Evolutionary conservation across 176 grass and related monocot genomes (phyloP), one percentile per base, ranked within the genome.

Genomic region (Carex littledalei): DNA sequence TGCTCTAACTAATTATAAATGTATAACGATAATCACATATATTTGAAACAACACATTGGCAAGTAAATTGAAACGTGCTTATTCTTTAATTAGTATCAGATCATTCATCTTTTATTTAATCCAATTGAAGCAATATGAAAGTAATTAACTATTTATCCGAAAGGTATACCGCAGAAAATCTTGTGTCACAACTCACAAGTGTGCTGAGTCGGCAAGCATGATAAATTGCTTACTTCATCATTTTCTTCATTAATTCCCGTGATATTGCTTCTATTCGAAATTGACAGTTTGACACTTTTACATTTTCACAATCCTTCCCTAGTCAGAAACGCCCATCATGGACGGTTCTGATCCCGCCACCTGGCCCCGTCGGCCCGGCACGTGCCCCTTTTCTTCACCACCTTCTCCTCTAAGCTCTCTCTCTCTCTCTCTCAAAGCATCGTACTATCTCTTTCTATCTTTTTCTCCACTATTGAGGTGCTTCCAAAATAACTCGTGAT

Each of bases 391-490:
- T 35, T n/a, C 15, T 57, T 63, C 56, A 49, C 79, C 79, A 82
- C 79, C 79, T 61, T 82, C 34, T 22, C 58, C 0, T 82, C 60
- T 63, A 62, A 62, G 35, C 12, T 82, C 79, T 39, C 18, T 20
- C 18, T 13, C 32, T 63, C 32, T 81, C 29, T 81, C 56, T 63
- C 31, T 41, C 59, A 82, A 67, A 83, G 64, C 43, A 83, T 85
- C 39, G 13, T 61, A 21, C 58, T 83, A 24, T 57, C 20, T 76
- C 62, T 58, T 52, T 60, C 18, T 63, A 70, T 10, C 13, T 50
- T 11, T 3, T 74, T 59, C 47, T 49, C 39, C 73, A 68, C 78
- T 83, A 22, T 16, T 10, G 39, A 39, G 37, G n/a, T 64, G 59
- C 32, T 84, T 71, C 17, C 24, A 7, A 7, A 59, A 41, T 80